Evolutionary conservation across 2,329 filamentous ascomycete genomes (phyloP).

Genomic region (Chrysosporium queenslandicum): DNA sequence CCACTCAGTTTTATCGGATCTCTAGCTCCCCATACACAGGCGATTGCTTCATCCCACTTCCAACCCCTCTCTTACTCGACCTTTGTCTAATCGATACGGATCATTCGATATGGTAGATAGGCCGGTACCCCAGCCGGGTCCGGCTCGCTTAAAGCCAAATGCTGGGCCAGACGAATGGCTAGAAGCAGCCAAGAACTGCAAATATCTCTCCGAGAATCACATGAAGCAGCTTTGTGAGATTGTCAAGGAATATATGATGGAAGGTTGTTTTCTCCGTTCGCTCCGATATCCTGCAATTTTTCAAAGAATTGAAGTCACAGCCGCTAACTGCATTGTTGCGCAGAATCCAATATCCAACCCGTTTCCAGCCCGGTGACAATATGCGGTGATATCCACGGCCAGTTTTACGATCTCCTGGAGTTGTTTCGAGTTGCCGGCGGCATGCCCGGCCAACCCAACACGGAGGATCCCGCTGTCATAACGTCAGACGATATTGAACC

Average conservation of each 20-base stretch:
- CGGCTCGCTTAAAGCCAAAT: conserved; percentile 71
- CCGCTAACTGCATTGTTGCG: not conserved
- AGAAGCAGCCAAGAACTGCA: conserved; percentile 90
- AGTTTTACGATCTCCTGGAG: conserved; percentile 98
- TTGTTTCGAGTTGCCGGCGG: conserved; percentile 97
- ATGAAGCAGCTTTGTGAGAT: conserved; percentile 99
- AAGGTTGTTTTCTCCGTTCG: conserved; percentile 50
- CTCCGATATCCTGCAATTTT: too few relatives aligned
- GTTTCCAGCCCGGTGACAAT: conserved; percentile 94
- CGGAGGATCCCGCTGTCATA: conserved; percentile 38
- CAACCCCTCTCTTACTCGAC: not conserved
- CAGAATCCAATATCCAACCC: conserved; percentile 98
- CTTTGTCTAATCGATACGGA: too few relatives aligned
- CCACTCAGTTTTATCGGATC: too few relatives aligned
- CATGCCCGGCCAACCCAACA: conserved; percentile 98
- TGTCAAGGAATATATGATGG: conserved; percentile 98
- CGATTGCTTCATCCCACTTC: not conserved
- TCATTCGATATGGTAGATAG: conserved; percentile 32
- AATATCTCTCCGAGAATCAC: conserved; percentile 86
- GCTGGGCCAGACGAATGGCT: conserved; percentile 93
- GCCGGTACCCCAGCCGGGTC: conserved; percentile 77
- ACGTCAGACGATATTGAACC: conserved; percentile 15
- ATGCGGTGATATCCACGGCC: conserved; percentile 96
- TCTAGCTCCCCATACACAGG: too few relatives aligned
- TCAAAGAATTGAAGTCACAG: too few relatives aligned